Percentiles rank a stretch among this genome's conserved stretches.
phyloP scores from a whole-genome alignment of 169 alveolate genomes.

The Plasmodium vivax region DNA sequence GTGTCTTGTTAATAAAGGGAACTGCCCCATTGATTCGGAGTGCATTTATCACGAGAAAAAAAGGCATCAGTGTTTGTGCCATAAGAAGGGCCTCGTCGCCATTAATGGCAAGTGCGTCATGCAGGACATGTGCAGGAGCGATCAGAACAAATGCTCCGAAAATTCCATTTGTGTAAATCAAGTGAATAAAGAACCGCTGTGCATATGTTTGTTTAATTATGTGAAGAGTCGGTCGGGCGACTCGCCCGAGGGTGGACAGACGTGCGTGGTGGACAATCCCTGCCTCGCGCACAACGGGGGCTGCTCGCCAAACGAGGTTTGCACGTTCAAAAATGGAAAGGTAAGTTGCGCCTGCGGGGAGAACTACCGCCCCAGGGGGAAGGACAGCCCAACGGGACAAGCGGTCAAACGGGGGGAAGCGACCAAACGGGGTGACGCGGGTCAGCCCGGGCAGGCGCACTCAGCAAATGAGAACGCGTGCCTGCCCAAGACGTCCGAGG shows the following conservation, averaged over 20 bases:
- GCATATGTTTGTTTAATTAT: constrained; percentile 64
- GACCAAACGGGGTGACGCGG: too few relatives aligned
- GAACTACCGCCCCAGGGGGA: not conserved
- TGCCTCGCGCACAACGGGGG: constrained; percentile 45
- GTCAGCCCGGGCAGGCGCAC: not conserved
- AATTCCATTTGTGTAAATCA: constrained; percentile 56
- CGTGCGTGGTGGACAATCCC: constrained; percentile 31
- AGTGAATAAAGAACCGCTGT: constrained; percentile 50
- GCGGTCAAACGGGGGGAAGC: too few relatives aligned
- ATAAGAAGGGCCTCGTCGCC: constrained; percentile 26
- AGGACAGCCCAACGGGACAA: too few relatives aligned
- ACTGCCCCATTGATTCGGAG: constrained; percentile 32
- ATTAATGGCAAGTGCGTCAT: constrained; percentile 23
- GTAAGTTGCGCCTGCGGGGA: constrained; percentile 35
- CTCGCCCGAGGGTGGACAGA: not conserved
- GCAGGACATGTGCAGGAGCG: constrained; percentile 24
- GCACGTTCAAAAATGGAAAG: constrained; percentile 7
- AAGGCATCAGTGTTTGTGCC: constrained; percentile 45
- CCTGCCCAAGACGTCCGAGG: not conserved
- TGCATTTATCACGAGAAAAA: constrained; percentile 40
- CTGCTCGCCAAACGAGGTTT: constrained; percentile 23
- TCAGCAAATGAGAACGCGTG: not conserved
- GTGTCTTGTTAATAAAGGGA: constrained; percentile 31
- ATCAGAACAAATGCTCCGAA: constrained; percentile 29
- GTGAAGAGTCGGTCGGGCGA: not conserved